Evolutionary conservation across 2,329 filamentous ascomycete genomes (phyloP), one percentile per base, ranked within the genome.

Genomic region (Neonectria neomacrospora): DNA sequence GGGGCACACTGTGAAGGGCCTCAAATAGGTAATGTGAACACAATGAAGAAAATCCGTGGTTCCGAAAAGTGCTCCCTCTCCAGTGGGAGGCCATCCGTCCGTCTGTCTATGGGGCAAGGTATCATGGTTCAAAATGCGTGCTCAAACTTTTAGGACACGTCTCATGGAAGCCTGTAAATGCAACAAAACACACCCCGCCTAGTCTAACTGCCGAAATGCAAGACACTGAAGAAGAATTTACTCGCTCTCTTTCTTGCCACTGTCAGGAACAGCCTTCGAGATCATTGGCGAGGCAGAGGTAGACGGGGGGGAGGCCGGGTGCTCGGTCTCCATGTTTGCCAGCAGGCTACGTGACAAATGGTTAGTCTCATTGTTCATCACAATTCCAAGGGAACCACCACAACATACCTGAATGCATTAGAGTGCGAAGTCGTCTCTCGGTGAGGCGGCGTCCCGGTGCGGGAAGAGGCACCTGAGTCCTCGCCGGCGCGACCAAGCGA

Each of bases 331-430:
- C 87, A 84, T 86, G 74, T 82, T 87, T 73, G 85, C 86, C 66
- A 89, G 81, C 67, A 88, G 80, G 75, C 86, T 88, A 20, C 23
- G 50, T 8, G 14, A 20, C 20, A 26, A 37, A 56, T 10, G n/a
- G 37, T 41, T 41, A 41, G 37, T 41, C 37, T 20, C 37, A 10
- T 20, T 8, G 7, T 18, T 67, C 58, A 67, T 58, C 52, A 8
- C 12, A 20, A 14, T 23, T 23, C 11, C 20, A 14, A 28, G 14
- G 14, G 41, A 16, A n/a, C 12, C 32, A 37, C 1, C 23, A 18
- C 9, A 39, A 69, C 91, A 85, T 88, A 97, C 94, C 93, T 95
- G 83, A 97, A 99, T 72, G 94, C 91, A 84, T 99, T 99, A 71
- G 90, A 88, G 75, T 91, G 91, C 63, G 88, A 90, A 56, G 87